Evolutionary conservation across 305 asterid species (phyloP), one percentile per base, ranked within the genome.

Genomic region (Solanum aculeatissimum): DNA sequence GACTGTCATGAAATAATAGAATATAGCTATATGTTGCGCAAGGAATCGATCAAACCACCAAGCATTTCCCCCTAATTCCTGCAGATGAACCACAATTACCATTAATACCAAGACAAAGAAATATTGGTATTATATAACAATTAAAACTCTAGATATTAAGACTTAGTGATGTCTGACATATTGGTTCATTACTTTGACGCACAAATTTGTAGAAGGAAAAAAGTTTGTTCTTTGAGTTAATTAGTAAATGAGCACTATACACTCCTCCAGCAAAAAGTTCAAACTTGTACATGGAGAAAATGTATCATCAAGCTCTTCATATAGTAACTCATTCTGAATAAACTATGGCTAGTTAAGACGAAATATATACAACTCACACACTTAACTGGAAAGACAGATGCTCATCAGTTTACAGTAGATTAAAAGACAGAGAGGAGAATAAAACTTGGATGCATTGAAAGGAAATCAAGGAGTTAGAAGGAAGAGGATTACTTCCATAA

Each of bases 41-140:
- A 97, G 98, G 86, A 93, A 91, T 29, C 98, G 95, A 85, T 97
- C 99, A 83, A 97, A 72, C 99, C 98, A 97, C 98, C 97, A 95
- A 62, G 97, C 91, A 91, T 97, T 94, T 74, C 99, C 99, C 63
- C 98, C 99, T 79, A 97, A 87, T 93, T 97, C 98, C 98, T 97
- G 95, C 88, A 89, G 80, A 49, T 51, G 80, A 83, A 88, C 43
- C 80, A 69, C 21, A 14, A 75, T 6, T 43, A 42, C 65, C 70
- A 55, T 66, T 12, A 81, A 86, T 70, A 54, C 13, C 25, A 84
- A 62, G 83, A 57, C 40, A 70, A 43, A 32, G 53, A 66, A 29
- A 49, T 75, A 75, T 49, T 42, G 69, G 38, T 25, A 62, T 72
- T 21, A 12, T 72, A 68, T 14, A 14, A 0, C 47, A 35, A 68